Conservation (phyloP, 1,284 basidiomycete species). For the Cryptococcus floricola region DNA sequence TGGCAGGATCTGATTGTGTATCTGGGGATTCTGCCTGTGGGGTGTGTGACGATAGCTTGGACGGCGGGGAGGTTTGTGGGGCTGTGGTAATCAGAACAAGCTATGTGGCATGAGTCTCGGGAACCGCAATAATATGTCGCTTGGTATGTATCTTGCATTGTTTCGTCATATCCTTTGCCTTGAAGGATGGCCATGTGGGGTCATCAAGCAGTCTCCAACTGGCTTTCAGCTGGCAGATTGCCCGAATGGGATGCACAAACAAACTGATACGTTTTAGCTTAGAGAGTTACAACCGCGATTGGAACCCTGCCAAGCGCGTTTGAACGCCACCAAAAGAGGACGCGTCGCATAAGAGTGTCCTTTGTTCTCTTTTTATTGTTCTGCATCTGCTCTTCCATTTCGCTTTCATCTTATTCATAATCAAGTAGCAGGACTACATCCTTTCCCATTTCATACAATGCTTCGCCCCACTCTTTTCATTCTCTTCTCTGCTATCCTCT, state of each 20-base stretch:
- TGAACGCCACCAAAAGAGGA: not conserved
- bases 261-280: too few species aligned
- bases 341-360: not conserved
- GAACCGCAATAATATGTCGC: too few species aligned
- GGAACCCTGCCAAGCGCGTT: too few species aligned
- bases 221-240: too few species aligned
- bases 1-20: conserved; percentile 52
- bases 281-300: too few species aligned
- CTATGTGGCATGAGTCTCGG: too few species aligned
- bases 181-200: too few species aligned
- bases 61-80: conserved; percentile 40
- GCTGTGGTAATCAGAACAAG: conserved; percentile 26
- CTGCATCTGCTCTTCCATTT: not conserved
- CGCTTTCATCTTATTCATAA: not conserved
- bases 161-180: too few species aligned
- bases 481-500: not conserved
- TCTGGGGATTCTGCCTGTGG: conserved; percentile 47
- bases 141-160: too few species aligned
- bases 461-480: not conserved
- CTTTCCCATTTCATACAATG: not conserved
- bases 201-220: too few species aligned
- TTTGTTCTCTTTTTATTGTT: not conserved
- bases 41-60: conserved; percentile 40
- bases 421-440: not conserved
- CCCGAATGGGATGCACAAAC: too few species aligned